Conservation (phyloP, 2,329 filamentous ascomycete species). For the Penicillium psychrosexuale region DNA sequence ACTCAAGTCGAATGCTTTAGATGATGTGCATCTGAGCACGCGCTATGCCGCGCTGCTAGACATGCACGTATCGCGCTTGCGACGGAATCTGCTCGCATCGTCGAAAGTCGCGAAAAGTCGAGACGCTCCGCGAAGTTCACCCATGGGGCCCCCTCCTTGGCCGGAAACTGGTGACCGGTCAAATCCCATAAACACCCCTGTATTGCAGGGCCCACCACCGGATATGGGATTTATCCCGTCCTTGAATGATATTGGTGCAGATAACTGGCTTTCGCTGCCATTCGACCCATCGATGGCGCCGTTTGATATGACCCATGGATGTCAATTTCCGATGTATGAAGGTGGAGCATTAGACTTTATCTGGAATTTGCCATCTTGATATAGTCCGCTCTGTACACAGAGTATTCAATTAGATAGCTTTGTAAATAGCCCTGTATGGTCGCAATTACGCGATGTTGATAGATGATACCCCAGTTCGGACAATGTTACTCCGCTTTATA, state of each 20-base stretch:
- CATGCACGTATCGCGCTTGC: constrained; percentile 43
- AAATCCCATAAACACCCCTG: constrained; percentile 17
- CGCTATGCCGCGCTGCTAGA: constrained; percentile 52
- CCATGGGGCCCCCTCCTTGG: constrained; percentile 30
- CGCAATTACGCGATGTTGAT: neutral
- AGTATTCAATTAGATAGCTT: neutral
- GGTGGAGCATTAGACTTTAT: constrained; percentile 43
- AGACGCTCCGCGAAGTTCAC: constrained; percentile 26
- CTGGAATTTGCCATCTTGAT: constrained; percentile 42
- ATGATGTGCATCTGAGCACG: constrained; percentile 53
- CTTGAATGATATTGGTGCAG: constrained; percentile 31
- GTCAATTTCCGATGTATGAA: constrained; percentile 41
- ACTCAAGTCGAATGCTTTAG: constrained; percentile 48
- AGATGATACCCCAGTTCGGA: constrained; percentile 14
- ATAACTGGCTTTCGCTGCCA: constrained; percentile 44
- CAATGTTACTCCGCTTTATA: constrained; percentile 6
- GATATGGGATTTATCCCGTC: constrained; percentile 31
- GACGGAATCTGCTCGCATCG: constrained; percentile 38
- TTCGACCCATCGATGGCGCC: constrained; percentile 47
- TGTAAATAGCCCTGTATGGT: neutral
- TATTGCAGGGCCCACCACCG: constrained; percentile 26
- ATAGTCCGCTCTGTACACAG: neutral
- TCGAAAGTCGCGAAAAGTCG: constrained; percentile 28
- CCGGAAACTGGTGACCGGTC: constrained; percentile 23
- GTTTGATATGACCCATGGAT: constrained; percentile 38